Conservation (phyloP, 306 rosid genomes). For the Geum urbanum region DNA sequence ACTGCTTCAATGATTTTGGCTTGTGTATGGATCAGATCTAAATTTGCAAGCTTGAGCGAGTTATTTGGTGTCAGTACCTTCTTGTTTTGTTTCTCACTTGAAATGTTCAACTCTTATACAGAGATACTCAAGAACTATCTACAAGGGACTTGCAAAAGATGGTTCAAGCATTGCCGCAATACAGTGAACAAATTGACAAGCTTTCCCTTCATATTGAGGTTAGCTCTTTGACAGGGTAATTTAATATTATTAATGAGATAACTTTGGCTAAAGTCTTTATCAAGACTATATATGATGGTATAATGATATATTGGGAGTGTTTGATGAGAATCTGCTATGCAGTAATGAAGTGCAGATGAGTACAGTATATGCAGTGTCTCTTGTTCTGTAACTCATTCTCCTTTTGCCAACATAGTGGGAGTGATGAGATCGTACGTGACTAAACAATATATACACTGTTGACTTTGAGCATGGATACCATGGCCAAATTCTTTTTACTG, state of each 20-base stretch:
- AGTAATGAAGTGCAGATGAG: not conserved
- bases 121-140: conserved; percentile 71
- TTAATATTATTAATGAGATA: not conserved
- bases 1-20: no score
- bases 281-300: not conserved
- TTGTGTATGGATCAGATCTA: no score
- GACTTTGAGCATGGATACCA: conserved; percentile 9
- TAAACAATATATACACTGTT: conserved; percentile 9
- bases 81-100: conserved; percentile 20
- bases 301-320: no score
- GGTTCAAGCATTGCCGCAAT: conserved; percentile 99
- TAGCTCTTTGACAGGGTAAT: conserved; percentile 27
- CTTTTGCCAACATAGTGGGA: not conserved
- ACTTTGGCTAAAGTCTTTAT: conserved; percentile 1
- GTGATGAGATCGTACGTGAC: not conserved
- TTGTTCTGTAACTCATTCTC: not conserved
- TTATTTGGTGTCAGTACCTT: conserved; percentile 1
- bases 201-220: conserved; percentile 98
- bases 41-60: conserved; percentile 1
- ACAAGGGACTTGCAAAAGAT: conserved; percentile 89
- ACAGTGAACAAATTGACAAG: conserved; percentile 93
- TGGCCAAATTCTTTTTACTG: conserved; percentile 21
- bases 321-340: not conserved
- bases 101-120: conserved; percentile 28
- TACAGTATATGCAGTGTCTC: not conserved